These are phyloP conservation scores for Rhizophagus prolifer DNA, from an alignment of 192 early-diverging fungal species.

Conservation along the genomic window DNA sequence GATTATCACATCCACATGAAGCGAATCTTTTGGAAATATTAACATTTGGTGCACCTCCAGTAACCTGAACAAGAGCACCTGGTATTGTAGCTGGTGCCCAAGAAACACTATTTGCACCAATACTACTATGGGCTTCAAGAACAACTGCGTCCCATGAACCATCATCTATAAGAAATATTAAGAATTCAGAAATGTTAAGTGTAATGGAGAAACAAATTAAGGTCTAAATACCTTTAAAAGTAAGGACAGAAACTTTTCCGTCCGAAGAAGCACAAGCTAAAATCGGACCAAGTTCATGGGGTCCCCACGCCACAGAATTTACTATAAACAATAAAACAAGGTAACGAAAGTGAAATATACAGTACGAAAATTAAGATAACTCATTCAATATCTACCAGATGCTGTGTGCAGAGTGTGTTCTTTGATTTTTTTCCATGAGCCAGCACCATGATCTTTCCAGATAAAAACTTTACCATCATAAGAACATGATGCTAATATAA, in stretches of 20 bases:
- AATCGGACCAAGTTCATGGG: slow-evolving; percentile 92
- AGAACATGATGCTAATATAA: slow-evolving; percentile 92
- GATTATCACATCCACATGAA: slow-evolving; percentile 93
- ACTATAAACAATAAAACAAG: slow-evolving; percentile 52
- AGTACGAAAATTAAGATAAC: neutral
- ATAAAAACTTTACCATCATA: slow-evolving; percentile 96
- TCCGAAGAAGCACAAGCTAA: slow-evolving; percentile 94
- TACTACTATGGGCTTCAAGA: slow-evolving; percentile 84
- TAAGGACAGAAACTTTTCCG: slow-evolving; percentile 89
- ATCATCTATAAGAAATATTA: slow-evolving; percentile 57
- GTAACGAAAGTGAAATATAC: neutral
- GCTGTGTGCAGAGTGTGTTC: slow-evolving; percentile 88
- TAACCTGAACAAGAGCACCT: slow-evolving; percentile 66
- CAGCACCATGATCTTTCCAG: slow-evolving; percentile 86
- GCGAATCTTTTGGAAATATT: slow-evolving; percentile 78
- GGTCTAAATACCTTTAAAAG: slow-evolving; percentile 74
- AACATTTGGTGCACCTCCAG: slow-evolving; percentile 54
- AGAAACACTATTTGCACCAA: slow-evolving; percentile 89
- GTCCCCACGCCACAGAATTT: slow-evolving; percentile 95
- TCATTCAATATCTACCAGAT: slow-evolving; percentile 61
- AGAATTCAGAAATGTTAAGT: neutral
- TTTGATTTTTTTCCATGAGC: slow-evolving; percentile 75
- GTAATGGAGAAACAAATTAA: neutral
- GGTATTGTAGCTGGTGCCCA: slow-evolving; percentile 92
- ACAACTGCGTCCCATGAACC: slow-evolving; percentile 79